Conservation (phyloP, 129 eudicot genomes). For the carrot (Daucus carota) region DH1_v3.0 NC_030384.2:36334001-36334500, state of each 20-base stretch:
- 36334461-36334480: not conserved
- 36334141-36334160: slow-evolving; percentile 52
- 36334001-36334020: not conserved
- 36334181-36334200: slow-evolving; percentile 56
- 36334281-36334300: not conserved
- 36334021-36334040: not conserved
- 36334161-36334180: slow-evolving; percentile 41
- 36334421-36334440: not conserved
- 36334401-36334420: not conserved
- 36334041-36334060: not conserved
- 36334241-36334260: slow-evolving; percentile 11
- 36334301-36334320: not conserved
- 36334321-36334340: not conserved
- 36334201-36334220: slow-evolving; percentile 40
- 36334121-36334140: slow-evolving; percentile 49
- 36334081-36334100: slow-evolving; percentile 51
- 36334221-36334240: slow-evolving; percentile 74
- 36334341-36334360: not conserved
- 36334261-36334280: not conserved
- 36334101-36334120: slow-evolving; percentile 40
- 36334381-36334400: not conserved
- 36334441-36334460: not conserved
- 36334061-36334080: slow-evolving; percentile 45
- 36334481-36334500: not conserved
- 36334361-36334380: not conserved